These are phyloP conservation scores for Hypoxylon fragiforme DNA, from an alignment of 495 filamentous ascomycete genomes.

Conservation along the genomic window DNA sequence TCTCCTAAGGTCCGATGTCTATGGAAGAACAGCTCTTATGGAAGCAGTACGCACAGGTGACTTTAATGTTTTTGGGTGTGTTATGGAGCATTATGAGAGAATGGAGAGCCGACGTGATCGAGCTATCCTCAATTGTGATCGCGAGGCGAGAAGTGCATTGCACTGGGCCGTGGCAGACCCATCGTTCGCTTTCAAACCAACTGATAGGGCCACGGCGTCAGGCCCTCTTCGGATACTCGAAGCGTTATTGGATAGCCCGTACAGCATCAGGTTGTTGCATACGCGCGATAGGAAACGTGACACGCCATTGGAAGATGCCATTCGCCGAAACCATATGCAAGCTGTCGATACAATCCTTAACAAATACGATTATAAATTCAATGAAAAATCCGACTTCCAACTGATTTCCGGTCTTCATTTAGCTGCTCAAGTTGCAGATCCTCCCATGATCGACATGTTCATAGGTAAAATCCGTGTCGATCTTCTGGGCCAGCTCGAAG, in stretches of 20 bases:
- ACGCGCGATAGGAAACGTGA: constrained; percentile 17
- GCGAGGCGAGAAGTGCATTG: constrained; percentile 13
- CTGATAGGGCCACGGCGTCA: constrained; percentile 7
- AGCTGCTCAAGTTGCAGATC: constrained; percentile 6
- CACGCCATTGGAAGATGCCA: constrained; percentile 23
- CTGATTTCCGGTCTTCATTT: constrained; percentile 14
- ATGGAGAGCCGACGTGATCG: constrained; percentile 3
- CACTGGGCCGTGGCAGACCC: constrained; percentile 22
- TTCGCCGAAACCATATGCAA: constrained; percentile 26
- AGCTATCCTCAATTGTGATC: constrained; percentile 11
- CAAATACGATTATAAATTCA: constrained; percentile 10
- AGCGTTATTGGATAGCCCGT: constrained; percentile 18
- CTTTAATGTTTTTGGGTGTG: constrained; percentile 15
- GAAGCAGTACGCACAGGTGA: constrained; percentile 22
- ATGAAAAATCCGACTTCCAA: constrained; percentile 10
- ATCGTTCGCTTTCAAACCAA: constrained; percentile 17
- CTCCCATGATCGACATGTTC: constrained; percentile 11
- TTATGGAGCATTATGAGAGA: constrained; percentile 17
- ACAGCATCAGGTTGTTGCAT: constrained; percentile 7
- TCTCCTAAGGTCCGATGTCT: constrained; percentile 13
- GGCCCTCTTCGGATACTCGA: constrained; percentile 24
- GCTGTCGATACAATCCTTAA: constrained; percentile 23
- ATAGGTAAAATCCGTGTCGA: constrained; percentile 2
- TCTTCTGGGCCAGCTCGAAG: neutral
- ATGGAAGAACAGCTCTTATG: constrained; percentile 17